A percentile compares a stretch with the other conserved stretches of the same genome.
These are phyloP conservation scores for Ophiobolus disseminans DNA, from an alignment of 2,329 filamentous ascomycete species.

Conservation along the genomic window DNA sequence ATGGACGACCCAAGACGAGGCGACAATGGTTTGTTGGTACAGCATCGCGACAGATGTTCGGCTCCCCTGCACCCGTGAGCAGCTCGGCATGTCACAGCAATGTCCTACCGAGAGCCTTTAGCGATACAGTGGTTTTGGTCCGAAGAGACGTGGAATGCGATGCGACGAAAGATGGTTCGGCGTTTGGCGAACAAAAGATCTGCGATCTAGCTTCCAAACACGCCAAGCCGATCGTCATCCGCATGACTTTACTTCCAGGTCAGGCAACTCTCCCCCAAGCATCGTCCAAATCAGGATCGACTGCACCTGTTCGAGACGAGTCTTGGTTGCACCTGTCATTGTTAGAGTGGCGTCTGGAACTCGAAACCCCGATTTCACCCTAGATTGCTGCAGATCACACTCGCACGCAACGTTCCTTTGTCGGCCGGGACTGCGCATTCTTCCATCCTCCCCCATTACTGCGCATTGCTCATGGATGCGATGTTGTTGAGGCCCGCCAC, in stretches of 20 bases:
- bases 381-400: slow-evolving; percentile 15
- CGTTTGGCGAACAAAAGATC: slow-evolving; percentile 3
- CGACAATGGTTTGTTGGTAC: too few relatives aligned
- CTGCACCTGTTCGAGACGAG: slow-evolving; percentile 14
- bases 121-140: background rate
- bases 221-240: slow-evolving; percentile 7
- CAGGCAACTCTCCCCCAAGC: slow-evolving; percentile 6
- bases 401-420: slow-evolving; percentile 1
- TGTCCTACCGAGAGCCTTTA: too few relatives aligned
- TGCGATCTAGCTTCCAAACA: background rate
- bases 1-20: too few relatives aligned
- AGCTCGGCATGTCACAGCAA: too few relatives aligned
- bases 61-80: background rate
- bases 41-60: background rate
- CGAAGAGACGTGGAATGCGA: background rate
- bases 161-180: background rate
- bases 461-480: too few relatives aligned
- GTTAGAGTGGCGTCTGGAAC: slow-evolving; percentile 4
- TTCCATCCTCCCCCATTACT: background rate
- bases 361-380: slow-evolving; percentile 12
- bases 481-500: slow-evolving; percentile 2
- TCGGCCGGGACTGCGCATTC: background rate
- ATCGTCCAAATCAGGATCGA: slow-evolving; percentile 4
- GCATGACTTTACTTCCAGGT: slow-evolving; percentile 7
- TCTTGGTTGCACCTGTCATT: slow-evolving; percentile 8